Base-by-base conservation (phyloP, 225 moss, liverwort and hornwort species). In the Pleurozium schreberi region DNA sequence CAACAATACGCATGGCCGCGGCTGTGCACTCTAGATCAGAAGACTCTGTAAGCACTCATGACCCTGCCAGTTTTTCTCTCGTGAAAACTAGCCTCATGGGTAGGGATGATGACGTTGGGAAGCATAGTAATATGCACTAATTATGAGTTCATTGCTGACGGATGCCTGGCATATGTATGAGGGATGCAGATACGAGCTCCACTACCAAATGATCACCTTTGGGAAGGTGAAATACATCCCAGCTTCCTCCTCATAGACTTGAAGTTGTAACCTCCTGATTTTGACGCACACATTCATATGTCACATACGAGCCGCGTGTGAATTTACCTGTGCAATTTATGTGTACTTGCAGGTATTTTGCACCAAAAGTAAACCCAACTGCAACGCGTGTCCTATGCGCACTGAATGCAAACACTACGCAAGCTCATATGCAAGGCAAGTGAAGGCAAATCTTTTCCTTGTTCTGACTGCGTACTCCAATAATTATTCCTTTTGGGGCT, bases 121-220 rank as follows among this genome's bases (percentile, higher is more conserved):
- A 50, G 60, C n/a, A 12, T n/a, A 36, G 43, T 40, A 14, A 34
- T 69, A 33, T 84, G 36, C 33, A 55, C 81, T 2, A 20, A 82
- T 64, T 13, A 40, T 45, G 82, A 38, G 64, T 45, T 89, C 10
- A 66, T 31, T 40, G 64, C 47, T 84, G 45, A 85, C 21, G 28
- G 40, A 55, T n/a, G 82, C 82, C 69, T 85, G 65, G 43, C 65
- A 84, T 68, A 42, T 69, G 68, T 84, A 59, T 85, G 78, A 80
- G 81, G 89, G 86, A 63, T 91, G 94, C 96, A 99, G 98, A 85
- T 99, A 99, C 91, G 97, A 99, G 82, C 92, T 99, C 63, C 98
- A 99, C 79, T 99, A 99, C 86, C 98, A 99, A 85, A 97, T 99
- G 98, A 99, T 99, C 87, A 99, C 98, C 28, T 99, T 99, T 68